Base-by-base conservation (phyloP, 306 rosid species). In the Canavalia ensiformis region DNA sequence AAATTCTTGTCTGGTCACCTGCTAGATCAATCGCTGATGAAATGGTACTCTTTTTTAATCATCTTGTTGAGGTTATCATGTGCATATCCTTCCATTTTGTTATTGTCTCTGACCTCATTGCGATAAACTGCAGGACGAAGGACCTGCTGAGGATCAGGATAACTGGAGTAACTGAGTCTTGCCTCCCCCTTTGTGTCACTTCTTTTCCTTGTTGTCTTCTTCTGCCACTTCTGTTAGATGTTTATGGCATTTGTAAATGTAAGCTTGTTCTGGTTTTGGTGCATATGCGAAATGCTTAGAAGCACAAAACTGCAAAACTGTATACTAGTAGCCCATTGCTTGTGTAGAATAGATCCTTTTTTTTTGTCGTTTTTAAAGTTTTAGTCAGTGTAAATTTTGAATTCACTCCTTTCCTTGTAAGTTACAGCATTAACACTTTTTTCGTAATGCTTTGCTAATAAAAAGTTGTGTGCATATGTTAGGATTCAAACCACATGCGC, bases 1-100 rank as follows among this genome's bases (percentile, higher is more conserved):
- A 93, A 86, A 91, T 95, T 85, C 89, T 95, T 41, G 93, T 93
- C 50, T 95, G 99, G 98, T 89, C 94, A 8, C 96, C 99, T 10
- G 78, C 97, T 42, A 89, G 84, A 58, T 62, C 75, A 60, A 65
- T 84, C 70, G 78, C 83, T 3, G 72, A 88, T 83, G 97, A 88
- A 85, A 37, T 49, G 94, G 91, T 90, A 87, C 67, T 57, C 51
- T 83, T 60, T 64, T 64, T 76, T 74, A 63, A n/a, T n/a, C n/a
- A 49, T 68, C 56, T 75, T 10, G 0, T 73, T 67, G 30, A 34
- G 80, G 55, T 75, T 54, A 68, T 77, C 49, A 10, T 72, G 50
- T 52, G 31, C 47, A 51, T 52, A 60, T 74, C 56, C 45, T 54
- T 45, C 56, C 65, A 34, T 34, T 83, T 52, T 65, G 51, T 47